Conservation (phyloP, 2,329 filamentous ascomycete genomes). For the Leptographium procerum region DNA sequence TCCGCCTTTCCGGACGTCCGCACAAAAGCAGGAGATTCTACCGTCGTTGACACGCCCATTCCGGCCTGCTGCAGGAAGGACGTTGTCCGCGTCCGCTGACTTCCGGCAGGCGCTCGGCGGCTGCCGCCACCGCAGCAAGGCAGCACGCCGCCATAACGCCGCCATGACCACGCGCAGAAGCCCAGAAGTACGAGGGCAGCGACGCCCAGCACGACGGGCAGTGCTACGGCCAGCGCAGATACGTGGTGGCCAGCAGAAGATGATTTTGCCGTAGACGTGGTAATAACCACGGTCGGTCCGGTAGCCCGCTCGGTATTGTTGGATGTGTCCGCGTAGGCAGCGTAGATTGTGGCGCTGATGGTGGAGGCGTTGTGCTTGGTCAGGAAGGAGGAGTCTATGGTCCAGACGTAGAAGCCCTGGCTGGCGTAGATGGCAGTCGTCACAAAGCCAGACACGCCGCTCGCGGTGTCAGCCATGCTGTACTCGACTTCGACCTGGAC, state of each 20-base stretch:
- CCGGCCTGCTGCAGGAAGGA: neutral
- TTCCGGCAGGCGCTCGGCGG: constrained; percentile 14
- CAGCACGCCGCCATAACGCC: constrained; percentile 14
- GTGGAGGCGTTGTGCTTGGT: constrained; percentile 5
- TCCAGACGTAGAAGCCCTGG: constrained; percentile 20
- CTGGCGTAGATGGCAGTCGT: constrained; percentile 12
- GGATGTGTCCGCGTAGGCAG: constrained; percentile 10
- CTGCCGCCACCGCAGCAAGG: constrained; percentile 10
- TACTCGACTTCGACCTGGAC: constrained; percentile 14
- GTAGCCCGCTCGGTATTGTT: constrained; percentile 3
- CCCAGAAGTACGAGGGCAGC: constrained; percentile 10
- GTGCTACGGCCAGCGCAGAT: constrained; percentile 13
- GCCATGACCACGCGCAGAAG: constrained; percentile 17
- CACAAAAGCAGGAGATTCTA: neutral
- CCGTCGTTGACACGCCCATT: neutral
- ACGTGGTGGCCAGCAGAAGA: constrained; percentile 7
- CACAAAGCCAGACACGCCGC: constrained; percentile 7
- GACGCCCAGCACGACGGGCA: constrained; percentile 19
- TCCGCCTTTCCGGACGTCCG: constrained; percentile 1
- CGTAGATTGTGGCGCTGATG: constrained; percentile 11
- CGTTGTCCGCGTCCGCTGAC: constrained; percentile 10
- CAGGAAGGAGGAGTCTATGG: constrained; percentile 15
- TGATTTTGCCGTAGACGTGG: neutral
- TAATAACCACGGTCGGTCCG: constrained; percentile 19
- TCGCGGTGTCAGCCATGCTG: constrained; percentile 4